Percentiles rank a stretch among this genome's conserved stretches.
phyloP scores from a whole-genome alignment of 495 filamentous ascomycete genomes.

The Sordaria brevicollis region DNA sequence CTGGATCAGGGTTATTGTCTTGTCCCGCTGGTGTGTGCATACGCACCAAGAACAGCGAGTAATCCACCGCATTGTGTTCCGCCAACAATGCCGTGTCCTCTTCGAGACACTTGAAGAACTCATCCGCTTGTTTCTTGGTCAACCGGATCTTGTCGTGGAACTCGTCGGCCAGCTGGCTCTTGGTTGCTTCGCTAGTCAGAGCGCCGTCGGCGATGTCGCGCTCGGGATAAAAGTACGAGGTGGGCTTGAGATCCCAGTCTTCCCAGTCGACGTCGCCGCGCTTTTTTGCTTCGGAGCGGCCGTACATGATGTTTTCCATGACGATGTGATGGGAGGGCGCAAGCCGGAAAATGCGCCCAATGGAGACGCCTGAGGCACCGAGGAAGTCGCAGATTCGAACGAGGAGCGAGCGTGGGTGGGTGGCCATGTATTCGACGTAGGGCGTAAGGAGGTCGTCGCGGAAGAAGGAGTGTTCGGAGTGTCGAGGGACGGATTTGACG shows the following conservation, averaged over 20 bases:
- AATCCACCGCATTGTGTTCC: constrained; percentile 54
- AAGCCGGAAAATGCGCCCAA: constrained; percentile 44
- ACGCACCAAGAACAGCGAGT: constrained; percentile 56
- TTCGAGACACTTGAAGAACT: constrained; percentile 38
- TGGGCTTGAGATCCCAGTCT: constrained; percentile 61
- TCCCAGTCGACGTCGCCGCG: constrained; percentile 44
- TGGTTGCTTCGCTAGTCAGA: constrained; percentile 47
- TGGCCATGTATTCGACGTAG: constrained; percentile 50
- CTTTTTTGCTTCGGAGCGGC: constrained; percentile 32
- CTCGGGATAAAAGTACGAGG: constrained; percentile 62
- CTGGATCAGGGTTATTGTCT: background rate
- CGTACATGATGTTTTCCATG: constrained; percentile 62
- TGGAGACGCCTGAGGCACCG: constrained; percentile 36
- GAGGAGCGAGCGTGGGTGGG: constrained; percentile 45
- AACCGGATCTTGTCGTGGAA: constrained; percentile 56
- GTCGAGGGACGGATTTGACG: constrained; percentile 55
- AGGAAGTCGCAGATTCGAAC: constrained; percentile 62
- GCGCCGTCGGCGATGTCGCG: constrained; percentile 51
- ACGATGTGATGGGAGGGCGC: constrained; percentile 58
- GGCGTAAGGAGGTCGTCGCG: constrained; percentile 47
- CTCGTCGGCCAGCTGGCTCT: constrained; percentile 48
- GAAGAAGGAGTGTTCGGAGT: constrained; percentile 61
- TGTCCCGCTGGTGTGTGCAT: constrained; percentile 23
- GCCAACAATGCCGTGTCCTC: constrained; percentile 51
- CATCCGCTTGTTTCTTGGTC: constrained; percentile 34